Percentiles rank a stretch among this genome's conserved stretches.
phyloP scores from a whole-genome alignment of 768 basidiomycete genomes.

The Lactarius sp. region DNA sequence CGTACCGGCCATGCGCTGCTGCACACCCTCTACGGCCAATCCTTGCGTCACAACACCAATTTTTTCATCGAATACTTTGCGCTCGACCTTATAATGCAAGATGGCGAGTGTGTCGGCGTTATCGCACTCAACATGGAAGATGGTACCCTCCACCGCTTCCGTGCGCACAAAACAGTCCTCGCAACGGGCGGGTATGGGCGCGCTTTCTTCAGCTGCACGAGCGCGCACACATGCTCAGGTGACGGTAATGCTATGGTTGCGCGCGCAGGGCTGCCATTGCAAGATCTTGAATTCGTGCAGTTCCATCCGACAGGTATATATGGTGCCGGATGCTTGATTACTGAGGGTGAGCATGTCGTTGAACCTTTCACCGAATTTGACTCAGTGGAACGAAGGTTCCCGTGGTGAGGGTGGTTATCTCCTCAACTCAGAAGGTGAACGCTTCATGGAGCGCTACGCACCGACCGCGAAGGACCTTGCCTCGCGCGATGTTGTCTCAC shows the following conservation, averaged over 20 bases:
- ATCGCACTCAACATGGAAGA: slow-evolving; percentile 99
- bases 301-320: slow-evolving; percentile 99
- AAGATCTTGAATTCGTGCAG: slow-evolving; percentile 99
- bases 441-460: slow-evolving; percentile 99
- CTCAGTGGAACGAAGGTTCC: slow-evolving; percentile 55
- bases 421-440: slow-evolving; percentile 96
- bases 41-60: slow-evolving; percentile 97
- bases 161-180: slow-evolving; percentile 95
- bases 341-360: slow-evolving; percentile 62
- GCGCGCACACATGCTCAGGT: slow-evolving; percentile 97
- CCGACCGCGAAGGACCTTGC: slow-evolving; percentile 99
- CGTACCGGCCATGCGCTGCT: slow-evolving; percentile 98
- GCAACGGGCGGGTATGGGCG: slow-evolving; percentile 99
- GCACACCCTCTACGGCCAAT: slow-evolving; percentile 99
- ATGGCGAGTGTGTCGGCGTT: slow-evolving; percentile 98
- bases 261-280: slow-evolving; percentile 91
- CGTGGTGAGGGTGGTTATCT: slow-evolving; percentile 99
- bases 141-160: slow-evolving; percentile 97
- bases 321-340: slow-evolving; percentile 97
- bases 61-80: slow-evolving; percentile 99
- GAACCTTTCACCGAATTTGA: not conserved
- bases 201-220: slow-evolving; percentile 97
- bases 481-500: slow-evolving; percentile 98
- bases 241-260: slow-evolving; percentile 99
- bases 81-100: slow-evolving; percentile 98